A percentile compares a stretch with the other conserved stretches of the same genome.
Evolutionary conservation across 352 stramenopile species (phyloP).

Genomic region (Pythium phragmiticola): DNA sequence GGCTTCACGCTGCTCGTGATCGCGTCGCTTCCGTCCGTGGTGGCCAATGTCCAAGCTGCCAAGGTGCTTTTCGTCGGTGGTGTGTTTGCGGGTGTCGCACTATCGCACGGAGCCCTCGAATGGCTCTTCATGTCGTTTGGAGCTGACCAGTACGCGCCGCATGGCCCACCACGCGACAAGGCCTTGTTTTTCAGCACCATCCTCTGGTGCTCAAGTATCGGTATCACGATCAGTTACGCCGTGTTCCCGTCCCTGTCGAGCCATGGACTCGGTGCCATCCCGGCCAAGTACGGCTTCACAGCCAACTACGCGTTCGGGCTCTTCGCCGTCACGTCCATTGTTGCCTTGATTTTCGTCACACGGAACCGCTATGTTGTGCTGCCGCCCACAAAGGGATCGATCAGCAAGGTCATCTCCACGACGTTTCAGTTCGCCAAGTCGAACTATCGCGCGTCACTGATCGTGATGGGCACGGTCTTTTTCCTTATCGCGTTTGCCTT

Average conservation of each 20-base stretch:
- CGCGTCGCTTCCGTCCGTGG: constrained; percentile 25
- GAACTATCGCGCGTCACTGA: constrained; percentile 4
- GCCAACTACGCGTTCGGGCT: constrained; percentile 36
- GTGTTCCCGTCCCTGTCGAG: constrained; percentile 47
- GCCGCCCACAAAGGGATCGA: constrained; percentile 23
- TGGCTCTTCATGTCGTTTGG: constrained; percentile 33
- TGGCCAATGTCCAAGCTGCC: constrained; percentile 2
- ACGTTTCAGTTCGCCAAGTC: background rate
- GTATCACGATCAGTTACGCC: constrained; percentile 44
- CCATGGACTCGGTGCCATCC: constrained; percentile 38
- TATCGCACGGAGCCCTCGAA: constrained; percentile 31
- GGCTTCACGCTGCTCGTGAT: constrained; percentile 22
- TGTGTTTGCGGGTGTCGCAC: constrained; percentile 26
- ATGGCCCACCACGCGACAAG: constrained; percentile 22
- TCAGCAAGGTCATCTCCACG: constrained; percentile 14
- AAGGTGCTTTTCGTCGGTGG: constrained; percentile 26
- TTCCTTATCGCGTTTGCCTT: constrained; percentile 22
- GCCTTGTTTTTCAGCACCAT: constrained; percentile 48
- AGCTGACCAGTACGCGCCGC: constrained; percentile 32
- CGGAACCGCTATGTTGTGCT: constrained; percentile 26
- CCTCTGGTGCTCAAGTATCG: constrained; percentile 56
- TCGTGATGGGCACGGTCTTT: constrained; percentile 20
- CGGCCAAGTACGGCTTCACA: constrained; percentile 46
- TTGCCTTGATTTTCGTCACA: constrained; percentile 9
- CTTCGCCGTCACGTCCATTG: constrained; percentile 19